Percentiles rank a stretch among this genome's conserved stretches.
These are phyloP conservation scores for Guillardia theta DNA, from an alignment of 78 protist species.

Conservation along the genomic window DNA sequence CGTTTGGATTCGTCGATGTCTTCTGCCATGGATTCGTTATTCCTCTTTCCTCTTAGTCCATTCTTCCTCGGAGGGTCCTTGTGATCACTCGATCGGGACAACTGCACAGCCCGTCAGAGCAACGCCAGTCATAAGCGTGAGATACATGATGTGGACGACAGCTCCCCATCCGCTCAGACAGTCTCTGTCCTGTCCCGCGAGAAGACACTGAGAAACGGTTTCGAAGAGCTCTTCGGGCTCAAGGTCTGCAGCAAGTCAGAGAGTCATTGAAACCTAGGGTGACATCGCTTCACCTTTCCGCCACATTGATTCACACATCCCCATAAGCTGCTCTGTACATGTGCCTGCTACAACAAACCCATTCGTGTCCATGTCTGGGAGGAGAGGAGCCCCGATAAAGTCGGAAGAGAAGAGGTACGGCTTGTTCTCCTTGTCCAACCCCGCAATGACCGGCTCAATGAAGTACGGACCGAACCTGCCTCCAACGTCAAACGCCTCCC, in stretches of 20 bases:
- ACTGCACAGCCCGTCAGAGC: background rate
- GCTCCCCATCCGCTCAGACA: conserved; percentile 96
- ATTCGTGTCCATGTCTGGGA: conserved; percentile 52
- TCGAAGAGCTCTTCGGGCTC: conserved; percentile 82
- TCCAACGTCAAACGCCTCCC: background rate
- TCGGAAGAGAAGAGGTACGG: conserved; percentile 86
- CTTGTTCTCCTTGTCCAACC: conserved; percentile 77
- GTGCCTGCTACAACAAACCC: conserved; percentile 92
- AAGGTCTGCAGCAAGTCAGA: background rate
- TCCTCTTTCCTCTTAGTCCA: too few relatives aligned
- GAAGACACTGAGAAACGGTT: conserved; percentile 49
- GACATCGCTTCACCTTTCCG: conserved; percentile 47
- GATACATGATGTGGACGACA: conserved; percentile 80
- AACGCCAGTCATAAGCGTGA: too few relatives aligned
- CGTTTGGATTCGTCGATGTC: too few relatives aligned
- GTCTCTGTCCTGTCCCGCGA: conserved; percentile 84
- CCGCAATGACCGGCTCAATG: conserved; percentile 90
- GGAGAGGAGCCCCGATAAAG: conserved; percentile 85
- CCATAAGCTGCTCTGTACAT: conserved; percentile 73
- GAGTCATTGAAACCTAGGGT: background rate
- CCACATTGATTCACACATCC: conserved; percentile 84
- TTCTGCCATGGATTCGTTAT: too few relatives aligned
- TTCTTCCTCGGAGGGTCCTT: conserved; percentile 43
- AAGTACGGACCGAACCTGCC: conserved; percentile 92
- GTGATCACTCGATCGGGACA: conserved; percentile 38